Conservation (phyloP, 139 green algal species). For the Chlamydomonas sphaeroides region DNA sequence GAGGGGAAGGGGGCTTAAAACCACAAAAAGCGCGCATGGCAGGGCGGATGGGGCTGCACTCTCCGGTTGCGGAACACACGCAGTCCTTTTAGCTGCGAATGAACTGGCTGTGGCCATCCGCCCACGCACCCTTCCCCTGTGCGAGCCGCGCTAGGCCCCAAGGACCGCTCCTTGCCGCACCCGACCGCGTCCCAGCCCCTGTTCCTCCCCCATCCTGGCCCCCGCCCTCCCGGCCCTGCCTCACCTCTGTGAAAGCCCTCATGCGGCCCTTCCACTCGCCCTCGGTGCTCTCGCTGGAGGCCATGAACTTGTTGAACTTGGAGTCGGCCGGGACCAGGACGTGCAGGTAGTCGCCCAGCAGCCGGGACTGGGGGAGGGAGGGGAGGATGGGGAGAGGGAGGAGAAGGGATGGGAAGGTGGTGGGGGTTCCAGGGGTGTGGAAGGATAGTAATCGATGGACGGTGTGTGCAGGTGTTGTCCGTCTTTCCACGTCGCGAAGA, state of each 20-base stretch:
- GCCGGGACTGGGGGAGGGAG: neutral
- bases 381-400: neutral
- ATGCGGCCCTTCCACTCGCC: constrained; percentile 45
- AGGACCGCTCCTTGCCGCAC: no score
- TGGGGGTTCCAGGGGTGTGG: neutral
- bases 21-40: no score
- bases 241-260: constrained; percentile 20
- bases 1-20: no score
- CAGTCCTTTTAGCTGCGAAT: no score
- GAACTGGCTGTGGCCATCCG: no score
- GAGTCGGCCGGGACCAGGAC: constrained; percentile 36
- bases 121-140: no score
- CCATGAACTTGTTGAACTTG: constrained; percentile 45
- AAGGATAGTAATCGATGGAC: no score
- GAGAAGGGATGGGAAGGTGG: no score
- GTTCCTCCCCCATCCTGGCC: neutral
- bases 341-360: constrained; percentile 35
- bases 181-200: no score
- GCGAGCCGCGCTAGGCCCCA: no score
- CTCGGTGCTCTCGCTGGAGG: constrained; percentile 5
- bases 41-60: no score
- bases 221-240: neutral
- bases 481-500: neutral
- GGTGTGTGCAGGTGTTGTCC: neutral
- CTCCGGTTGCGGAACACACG: no score